These are phyloP conservation scores for Sporothrix protearum DNA, from an alignment of 2,329 filamentous ascomycete genomes.

Conservation along the genomic window DNA sequence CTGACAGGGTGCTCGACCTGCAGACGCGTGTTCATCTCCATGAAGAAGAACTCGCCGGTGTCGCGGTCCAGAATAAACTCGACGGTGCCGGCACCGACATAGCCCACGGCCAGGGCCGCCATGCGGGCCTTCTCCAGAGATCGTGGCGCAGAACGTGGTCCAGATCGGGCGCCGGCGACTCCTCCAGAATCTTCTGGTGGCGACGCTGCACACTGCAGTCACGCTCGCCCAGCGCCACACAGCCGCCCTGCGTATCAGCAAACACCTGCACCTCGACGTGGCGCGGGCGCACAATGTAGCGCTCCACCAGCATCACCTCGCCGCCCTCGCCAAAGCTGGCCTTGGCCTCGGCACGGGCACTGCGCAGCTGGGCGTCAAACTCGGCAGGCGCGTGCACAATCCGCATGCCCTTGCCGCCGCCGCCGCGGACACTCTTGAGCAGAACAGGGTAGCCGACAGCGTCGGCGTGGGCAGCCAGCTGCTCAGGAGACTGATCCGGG, in stretches of 20 bases:
- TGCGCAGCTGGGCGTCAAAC: constrained; percentile 66
- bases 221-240: constrained; percentile 78
- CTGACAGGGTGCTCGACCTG: constrained; percentile 97
- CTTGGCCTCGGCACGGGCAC: constrained; percentile 70
- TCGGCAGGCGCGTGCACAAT: constrained; percentile 67
- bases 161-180: constrained; percentile 73
- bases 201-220: constrained; percentile 84
- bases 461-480: constrained; percentile 62
- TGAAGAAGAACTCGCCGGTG: constrained; percentile 75
- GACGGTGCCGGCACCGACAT: constrained; percentile 84
- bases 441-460: constrained; percentile 67
- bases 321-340: constrained; percentile 77
- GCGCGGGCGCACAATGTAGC: constrained; percentile 72
- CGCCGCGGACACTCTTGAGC: constrained; percentile 75
- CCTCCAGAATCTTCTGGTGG: constrained; percentile 89
- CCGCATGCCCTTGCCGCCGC: constrained; percentile 81
- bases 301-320: constrained; percentile 80
- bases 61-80: constrained; percentile 88
- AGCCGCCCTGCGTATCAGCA: constrained; percentile 74
- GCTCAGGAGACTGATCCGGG: constrained; percentile 65
- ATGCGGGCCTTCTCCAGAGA: constrained; percentile 63
- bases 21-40: constrained; percentile 81
- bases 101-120: constrained; percentile 71
- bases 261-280: constrained; percentile 92
- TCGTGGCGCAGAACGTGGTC: constrained; percentile 56